Evolutionary conservation across 805 yeast species (phyloP).

Genomic region (Debaryomyces prosopidis): DNA sequence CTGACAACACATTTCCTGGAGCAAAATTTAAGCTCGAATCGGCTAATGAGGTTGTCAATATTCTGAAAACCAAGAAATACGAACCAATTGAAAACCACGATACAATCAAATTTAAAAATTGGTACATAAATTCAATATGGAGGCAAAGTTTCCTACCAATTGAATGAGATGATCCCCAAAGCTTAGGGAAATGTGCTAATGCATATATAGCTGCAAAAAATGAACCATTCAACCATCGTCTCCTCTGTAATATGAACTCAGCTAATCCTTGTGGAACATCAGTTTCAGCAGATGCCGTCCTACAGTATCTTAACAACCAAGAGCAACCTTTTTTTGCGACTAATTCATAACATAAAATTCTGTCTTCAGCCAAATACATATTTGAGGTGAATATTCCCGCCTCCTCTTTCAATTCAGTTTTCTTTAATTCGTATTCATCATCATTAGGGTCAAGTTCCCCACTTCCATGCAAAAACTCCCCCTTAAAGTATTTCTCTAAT

Average conservation of each 20-base stretch:
- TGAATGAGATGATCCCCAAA: slow-evolving; percentile 58
- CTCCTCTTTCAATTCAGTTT: slow-evolving; percentile 37
- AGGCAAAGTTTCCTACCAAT: slow-evolving; percentile 48
- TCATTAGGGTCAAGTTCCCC: slow-evolving; percentile 61
- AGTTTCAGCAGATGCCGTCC: slow-evolving; percentile 64
- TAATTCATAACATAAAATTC: slow-evolving; percentile 65
- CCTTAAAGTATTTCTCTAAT: slow-evolving; percentile 65
- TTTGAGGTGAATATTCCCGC: slow-evolving; percentile 63
- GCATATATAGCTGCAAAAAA: slow-evolving; percentile 64
- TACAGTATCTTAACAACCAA: slow-evolving; percentile 65
- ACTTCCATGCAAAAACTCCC: slow-evolving; percentile 58
- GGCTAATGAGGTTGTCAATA: slow-evolving; percentile 54
- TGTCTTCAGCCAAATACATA: slow-evolving; percentile 71
- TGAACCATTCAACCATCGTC: slow-evolving; percentile 72
- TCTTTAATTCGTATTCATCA: slow-evolving; percentile 45
- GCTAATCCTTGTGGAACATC: slow-evolving; percentile 66
- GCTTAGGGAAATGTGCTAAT: slow-evolving; percentile 53
- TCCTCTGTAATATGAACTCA: slow-evolving; percentile 62
- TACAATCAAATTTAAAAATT: slow-evolving; percentile 51
- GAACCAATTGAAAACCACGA: slow-evolving; percentile 67
- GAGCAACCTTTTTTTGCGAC: slow-evolving; percentile 56
- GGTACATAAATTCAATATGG: slow-evolving; percentile 58
- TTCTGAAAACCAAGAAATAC: slow-evolving; percentile 63
- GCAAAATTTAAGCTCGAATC: slow-evolving; percentile 39
- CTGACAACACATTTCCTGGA: slow-evolving; percentile 50